Evolutionary conservation across 1,284 basidiomycete species (phyloP), one percentile per base, ranked within the genome.

Genomic region (Ganoderma lingzhi): DNA sequence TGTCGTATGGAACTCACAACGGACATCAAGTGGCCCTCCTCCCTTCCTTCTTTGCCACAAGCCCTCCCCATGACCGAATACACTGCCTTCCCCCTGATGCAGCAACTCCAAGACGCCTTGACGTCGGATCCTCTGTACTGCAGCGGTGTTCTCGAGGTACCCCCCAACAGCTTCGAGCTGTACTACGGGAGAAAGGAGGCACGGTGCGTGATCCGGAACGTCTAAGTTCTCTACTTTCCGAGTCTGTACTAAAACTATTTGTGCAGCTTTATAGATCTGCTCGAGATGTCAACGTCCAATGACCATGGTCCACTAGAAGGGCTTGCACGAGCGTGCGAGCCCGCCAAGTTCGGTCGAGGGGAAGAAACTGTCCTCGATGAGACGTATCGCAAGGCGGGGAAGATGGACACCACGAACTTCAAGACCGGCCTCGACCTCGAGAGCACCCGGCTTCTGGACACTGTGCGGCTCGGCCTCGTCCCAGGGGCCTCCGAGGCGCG

Each of bases 391-490:
- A 76, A 74, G 64, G 75, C 77, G 9, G 72, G 73, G 19, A 78
- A 77, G 71, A 66, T 78, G 48, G 78, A 81, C 61, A 39, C 10
- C 19, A n/a, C 63, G 10, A 19, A 70, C 15, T 78, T 80, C 64
- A 30, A 77, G 10, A 72, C 78, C 0, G 76, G 73, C 2, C 73
- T 84, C 37, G 73, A 80, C 62, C 68, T 80, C 8, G 65, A 66
- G 14, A 45, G 59, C 10, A 41, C 67, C 8, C 74, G 78, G 6
- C 45, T 81, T 23, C 51, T 78, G 19, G 70, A 76, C 28, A 42
- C 59, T 23, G 67, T 81, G 28, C 68, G 70, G 1, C 62, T 69
- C 9, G 67, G 65, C 41, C 70, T 82, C 15, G 64, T 80, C 14
- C 63, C 74, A 12, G 73, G 73, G 2, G 45, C 70, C 6, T 61